These are phyloP conservation scores for Funneliformis geosporum DNA, from an alignment of 192 early-diverging fungal genomes.

Conservation along the genomic window DNA sequence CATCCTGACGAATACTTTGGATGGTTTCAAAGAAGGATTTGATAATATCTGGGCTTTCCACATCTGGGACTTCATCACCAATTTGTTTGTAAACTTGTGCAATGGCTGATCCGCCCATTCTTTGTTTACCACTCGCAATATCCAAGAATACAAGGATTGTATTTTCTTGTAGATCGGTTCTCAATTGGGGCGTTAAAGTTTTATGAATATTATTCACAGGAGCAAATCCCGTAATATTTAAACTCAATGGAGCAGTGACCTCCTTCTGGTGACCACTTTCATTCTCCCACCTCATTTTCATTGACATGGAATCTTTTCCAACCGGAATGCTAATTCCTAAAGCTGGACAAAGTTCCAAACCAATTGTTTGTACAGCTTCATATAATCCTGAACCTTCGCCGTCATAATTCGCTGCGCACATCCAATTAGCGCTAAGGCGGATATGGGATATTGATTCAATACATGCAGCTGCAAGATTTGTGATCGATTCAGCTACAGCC, in stretches of 20 bases:
- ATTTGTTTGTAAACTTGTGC: conserved; percentile 92
- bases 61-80: conserved; percentile 83
- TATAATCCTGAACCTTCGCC: conserved; percentile 95
- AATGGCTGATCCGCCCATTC: conserved; percentile 91
- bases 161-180: conserved; percentile 38
- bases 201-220: conserved; percentile 82
- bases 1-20: conserved; percentile 50
- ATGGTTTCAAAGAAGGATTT: conserved; percentile 81
- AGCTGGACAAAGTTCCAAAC: conserved; percentile 88
- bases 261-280: conserved; percentile 41
- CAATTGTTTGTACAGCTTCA: conserved; percentile 89
- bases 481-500: conserved; percentile 93
- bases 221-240: conserved; percentile 92
- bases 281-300: conserved; percentile 92
- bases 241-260: conserved; percentile 88
- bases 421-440: conserved; percentile 97
- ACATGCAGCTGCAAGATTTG: conserved; percentile 89
- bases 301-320: conserved; percentile 99
- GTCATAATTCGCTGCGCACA: conserved; percentile 86
- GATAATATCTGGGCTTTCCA: conserved; percentile 69
- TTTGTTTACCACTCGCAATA: conserved; percentile 76
- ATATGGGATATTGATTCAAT: conserved; percentile 71
- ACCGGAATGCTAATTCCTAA: conserved; percentile 96
- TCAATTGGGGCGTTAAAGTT: conserved; percentile 90
- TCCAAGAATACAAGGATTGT: conserved; percentile 86